Evolutionary conservation across 176 grass and related monocot genomes (phyloP).

Genomic region (Eragrostis nindensis): DNA sequence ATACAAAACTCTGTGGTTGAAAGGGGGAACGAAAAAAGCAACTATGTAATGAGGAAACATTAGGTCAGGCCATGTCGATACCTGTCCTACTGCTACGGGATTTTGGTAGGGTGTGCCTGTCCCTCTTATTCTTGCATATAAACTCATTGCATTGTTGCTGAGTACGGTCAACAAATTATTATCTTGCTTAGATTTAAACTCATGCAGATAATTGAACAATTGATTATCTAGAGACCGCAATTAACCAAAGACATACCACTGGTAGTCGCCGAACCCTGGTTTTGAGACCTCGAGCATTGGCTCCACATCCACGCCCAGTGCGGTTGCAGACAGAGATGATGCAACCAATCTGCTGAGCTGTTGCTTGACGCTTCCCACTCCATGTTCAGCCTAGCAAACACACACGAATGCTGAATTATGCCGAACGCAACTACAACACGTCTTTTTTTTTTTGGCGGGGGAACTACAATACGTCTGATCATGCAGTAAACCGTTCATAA

Average conservation of each 20-base stretch:
- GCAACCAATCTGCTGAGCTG: constrained; percentile 52
- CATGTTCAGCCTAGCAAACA: no score
- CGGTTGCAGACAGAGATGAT: constrained; percentile 47
- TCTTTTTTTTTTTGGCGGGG: no score
- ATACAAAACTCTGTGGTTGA: no score
- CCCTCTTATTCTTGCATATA: constrained; percentile 56
- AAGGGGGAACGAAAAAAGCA: background rate
- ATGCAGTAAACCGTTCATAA: no score
- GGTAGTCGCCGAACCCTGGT: constrained; percentile 69
- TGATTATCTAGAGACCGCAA: background rate
- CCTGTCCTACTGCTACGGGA: constrained; percentile 59
- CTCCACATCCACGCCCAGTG: constrained; percentile 58
- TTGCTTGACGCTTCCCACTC: constrained; percentile 51
- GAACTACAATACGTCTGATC: no score
- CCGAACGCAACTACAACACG: no score
- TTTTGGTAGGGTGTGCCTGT: constrained; percentile 43
- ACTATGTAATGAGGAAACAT: background rate
- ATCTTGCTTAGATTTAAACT: background rate
- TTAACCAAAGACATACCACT: constrained; percentile 44
- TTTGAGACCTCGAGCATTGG: constrained; percentile 52
- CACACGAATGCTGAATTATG: no score
- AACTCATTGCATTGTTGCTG: constrained; percentile 78
- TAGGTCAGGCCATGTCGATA: background rate
- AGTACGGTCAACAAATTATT: background rate
- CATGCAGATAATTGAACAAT: background rate